Base-by-base conservation (phyloP, 331 rosid genomes). In the Dryas integrifolia region DNA sequence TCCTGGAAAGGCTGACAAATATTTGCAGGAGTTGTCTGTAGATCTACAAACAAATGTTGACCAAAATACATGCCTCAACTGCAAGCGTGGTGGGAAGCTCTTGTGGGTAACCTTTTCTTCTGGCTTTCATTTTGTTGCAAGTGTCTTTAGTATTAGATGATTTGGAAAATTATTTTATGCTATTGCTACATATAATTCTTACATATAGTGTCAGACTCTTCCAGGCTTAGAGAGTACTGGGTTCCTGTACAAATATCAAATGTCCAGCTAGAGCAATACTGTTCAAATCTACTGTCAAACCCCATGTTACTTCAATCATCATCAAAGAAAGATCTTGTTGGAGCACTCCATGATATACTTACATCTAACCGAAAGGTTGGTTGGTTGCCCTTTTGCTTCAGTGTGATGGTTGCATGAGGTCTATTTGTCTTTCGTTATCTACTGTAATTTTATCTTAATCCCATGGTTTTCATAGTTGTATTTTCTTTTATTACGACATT, bases 191-290 rank as follows among this genome's bases (percentile, higher is more conserved):
- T 43, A 50, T 61, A 7, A 6, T 52, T 51, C 44, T 62, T 59
- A 58, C 26, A 45, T 30, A 30, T 30, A 30, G 35, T 30, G 35
- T 30, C 35, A 30, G 91, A 82, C 77, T 73, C 85, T 75, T 76
- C 76, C 70, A 84, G 84, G 72, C 89, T 89, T 84, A 83, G 76
- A 56, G 99, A 95, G 90, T 91, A 91, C 77, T 95, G 96, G 97
- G 89, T 92, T 85, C 99, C 97, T 69, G 92, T 81, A 61, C 89
- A 72, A 75, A 69, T 91, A 49, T 86, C 99, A 12, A 72, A 86
- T 77, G 85, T 84, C 78, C 99, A 95, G 85, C 92, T 92, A 73
- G 99, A 95, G 89, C 86, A 81, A 82, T 95, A 95, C 78, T 95
- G 99, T 83, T 83, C 79, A 67, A 61, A 85, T 83, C 77, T 95